phyloP scores from a whole-genome alignment of 163 green algal species.

The Coccomyxa subellipsoidea region DNA sequence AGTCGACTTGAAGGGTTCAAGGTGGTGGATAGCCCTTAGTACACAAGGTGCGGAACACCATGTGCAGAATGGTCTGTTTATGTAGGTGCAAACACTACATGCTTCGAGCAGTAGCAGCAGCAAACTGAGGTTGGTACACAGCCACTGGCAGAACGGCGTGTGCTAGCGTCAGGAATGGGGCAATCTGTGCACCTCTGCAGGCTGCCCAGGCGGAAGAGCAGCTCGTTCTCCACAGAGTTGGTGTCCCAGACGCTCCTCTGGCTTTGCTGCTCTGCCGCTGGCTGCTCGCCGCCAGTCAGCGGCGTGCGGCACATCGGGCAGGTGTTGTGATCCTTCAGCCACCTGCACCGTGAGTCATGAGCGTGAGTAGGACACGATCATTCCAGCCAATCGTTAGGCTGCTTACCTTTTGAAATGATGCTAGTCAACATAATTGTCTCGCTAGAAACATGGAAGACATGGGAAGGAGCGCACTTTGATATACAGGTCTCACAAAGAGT shows the following conservation, averaged over 20 bases:
- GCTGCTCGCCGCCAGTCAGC: background rate
- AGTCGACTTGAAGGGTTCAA: no score
- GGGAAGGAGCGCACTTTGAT: slow-evolving; percentile 16
- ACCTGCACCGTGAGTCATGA: slow-evolving; percentile 26
- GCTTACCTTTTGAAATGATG: no score
- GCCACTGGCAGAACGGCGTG: no score
- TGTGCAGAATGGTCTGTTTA: no score
- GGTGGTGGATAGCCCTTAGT: no score
- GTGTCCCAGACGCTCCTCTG: slow-evolving; percentile 2
- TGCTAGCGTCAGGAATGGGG: no score
- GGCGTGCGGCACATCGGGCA: slow-evolving; percentile 45
- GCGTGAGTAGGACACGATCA: background rate
- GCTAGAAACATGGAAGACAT: background rate
- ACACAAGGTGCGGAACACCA: no score
- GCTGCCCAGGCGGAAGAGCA: slow-evolving; percentile 24
- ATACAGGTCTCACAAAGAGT: slow-evolving; percentile 55
- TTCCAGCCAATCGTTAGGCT: no score
- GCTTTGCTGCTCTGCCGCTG: background rate
- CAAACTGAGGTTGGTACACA: background rate
- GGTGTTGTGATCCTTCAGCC: slow-evolving; percentile 36
- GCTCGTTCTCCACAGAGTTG: slow-evolving; percentile 9
- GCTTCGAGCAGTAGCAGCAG: background rate
- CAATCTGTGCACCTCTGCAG: slow-evolving; percentile 22
- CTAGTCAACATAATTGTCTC: slow-evolving; percentile 2
- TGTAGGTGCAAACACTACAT: background rate